These are phyloP conservation scores for Beauveria scarabaeidicola DNA, from an alignment of 2,329 filamentous ascomycete genomes.

Conservation along the genomic window DNA sequence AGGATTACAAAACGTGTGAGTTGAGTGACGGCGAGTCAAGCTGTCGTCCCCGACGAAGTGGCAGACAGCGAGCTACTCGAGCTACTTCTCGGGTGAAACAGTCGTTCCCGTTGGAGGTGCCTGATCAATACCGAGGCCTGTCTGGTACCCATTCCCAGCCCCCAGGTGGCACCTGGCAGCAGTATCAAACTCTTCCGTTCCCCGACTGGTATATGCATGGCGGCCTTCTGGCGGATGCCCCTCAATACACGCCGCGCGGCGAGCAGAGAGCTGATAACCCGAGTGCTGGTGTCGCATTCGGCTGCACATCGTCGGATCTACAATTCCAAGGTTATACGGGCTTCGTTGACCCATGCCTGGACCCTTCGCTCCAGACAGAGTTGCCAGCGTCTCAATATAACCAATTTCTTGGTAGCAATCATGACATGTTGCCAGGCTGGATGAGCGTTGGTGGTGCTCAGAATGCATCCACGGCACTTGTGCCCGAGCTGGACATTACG, in stretches of 20 bases:
- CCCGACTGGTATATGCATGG: neutral
- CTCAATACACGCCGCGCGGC: neutral
- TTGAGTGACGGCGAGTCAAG: conserved; percentile 26
- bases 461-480: neutral
- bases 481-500: conserved; percentile 13
- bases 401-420: neutral
- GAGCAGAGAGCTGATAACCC: neutral
- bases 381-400: neutral
- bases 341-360: neutral
- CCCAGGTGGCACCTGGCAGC: neutral
- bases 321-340: neutral
- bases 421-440: neutral
- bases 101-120: neutral
- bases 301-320: neutral
- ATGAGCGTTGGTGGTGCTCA: neutral
- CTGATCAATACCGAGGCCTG: neutral
- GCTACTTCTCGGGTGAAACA: neutral
- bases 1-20: conserved; percentile 30
- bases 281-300: neutral
- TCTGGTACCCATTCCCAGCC: neutral
- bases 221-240: neutral
- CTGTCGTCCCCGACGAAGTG: neutral
- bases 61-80: neutral
- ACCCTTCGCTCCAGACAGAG: neutral
- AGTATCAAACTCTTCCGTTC: neutral